These are phyloP conservation scores for Globisporangium ultimum DNA, from an alignment of 352 stramenopile genomes.

Conservation along the genomic window DNA sequence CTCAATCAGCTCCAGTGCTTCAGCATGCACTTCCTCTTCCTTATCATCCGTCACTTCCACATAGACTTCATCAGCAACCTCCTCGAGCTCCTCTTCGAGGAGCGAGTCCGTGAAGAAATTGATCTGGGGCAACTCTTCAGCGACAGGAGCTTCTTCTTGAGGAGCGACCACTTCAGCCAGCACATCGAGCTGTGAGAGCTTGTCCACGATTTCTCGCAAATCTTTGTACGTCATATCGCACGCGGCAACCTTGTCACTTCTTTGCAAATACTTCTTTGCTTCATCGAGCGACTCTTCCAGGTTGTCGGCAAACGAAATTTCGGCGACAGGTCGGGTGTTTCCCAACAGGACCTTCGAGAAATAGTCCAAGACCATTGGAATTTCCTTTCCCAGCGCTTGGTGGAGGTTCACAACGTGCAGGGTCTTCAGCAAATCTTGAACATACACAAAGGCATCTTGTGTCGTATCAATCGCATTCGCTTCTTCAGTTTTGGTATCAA, in stretches of 20 bases:
- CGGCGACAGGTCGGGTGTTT: constrained; percentile 68
- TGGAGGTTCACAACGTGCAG: constrained; percentile 78
- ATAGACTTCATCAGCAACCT: constrained; percentile 4
- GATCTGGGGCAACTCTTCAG: constrained; percentile 60
- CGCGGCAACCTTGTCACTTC: constrained; percentile 70
- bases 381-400: constrained; percentile 63
- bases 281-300: constrained; percentile 73
- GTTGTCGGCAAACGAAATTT: constrained; percentile 79
- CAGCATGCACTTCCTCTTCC: constrained; percentile 11
- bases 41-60: constrained; percentile 18
- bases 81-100: constrained; percentile 25
- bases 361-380: constrained; percentile 81
- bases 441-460: constrained; percentile 39
- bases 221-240: constrained; percentile 70
- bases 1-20: constrained; percentile 14
- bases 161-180: constrained; percentile 14
- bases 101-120: constrained; percentile 87
- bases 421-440: constrained; percentile 70
- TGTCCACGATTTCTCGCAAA: constrained; percentile 54
- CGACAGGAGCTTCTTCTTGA: constrained; percentile 15
- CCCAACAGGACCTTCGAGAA: constrained; percentile 83
- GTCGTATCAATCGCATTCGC: constrained; percentile 6
- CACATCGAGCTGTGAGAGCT: constrained; percentile 29
- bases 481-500: constrained; percentile 15
- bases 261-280: constrained; percentile 63